Base-by-base conservation (phyloP, 331 rosid genomes). In the Cucumis variabilis region DNA sequence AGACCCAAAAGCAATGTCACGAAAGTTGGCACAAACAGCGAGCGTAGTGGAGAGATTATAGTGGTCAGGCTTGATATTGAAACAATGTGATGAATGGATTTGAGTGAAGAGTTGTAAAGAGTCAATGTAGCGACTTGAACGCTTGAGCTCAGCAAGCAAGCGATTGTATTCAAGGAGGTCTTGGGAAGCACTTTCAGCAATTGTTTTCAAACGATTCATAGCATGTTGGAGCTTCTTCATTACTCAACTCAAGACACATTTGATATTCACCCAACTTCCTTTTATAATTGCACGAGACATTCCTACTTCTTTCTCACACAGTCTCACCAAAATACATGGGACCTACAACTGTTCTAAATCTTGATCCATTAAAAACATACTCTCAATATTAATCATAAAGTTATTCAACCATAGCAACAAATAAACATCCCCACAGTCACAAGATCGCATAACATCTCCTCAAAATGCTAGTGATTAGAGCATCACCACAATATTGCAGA, bases 11-110 rank as follows among this genome's bases (percentile, higher is more conserved):
- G 50, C 15, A 62, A 86, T 37, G 20, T 86, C 67, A 24, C 87
- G 90, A 15, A 76, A 48, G 46, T 85, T 90, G 20, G 96, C 90
- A 55, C 91, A 86, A 90, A 95, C 94, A 1, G 94, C 90, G 69
- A 94, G 63, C 80, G 91, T 92, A 0, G 94, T 79, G 79, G 99
- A 96, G 78, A 96, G 91, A 82, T 94, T 92, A 88, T 90, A 93
- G 82, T 93, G 96, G 86, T 96, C 99, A 6, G 96, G 94, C 74
- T 80, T 74, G 11, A 74, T 44, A 21, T 2, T 87, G 30, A 87
- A 86, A 50, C 70, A 74, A 23, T 16, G 87, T 0, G 94, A 90
- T 15, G 97, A 92, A 88, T 94, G 92, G 76, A 91, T 91, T 84
- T 88, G 86, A 71, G 71, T 55, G 84, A 93, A 94, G 58, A 94